These are phyloP conservation scores for Seiridium unicorne DNA, from an alignment of 2,329 filamentous ascomycete genomes.

Conservation along the genomic window DNA sequence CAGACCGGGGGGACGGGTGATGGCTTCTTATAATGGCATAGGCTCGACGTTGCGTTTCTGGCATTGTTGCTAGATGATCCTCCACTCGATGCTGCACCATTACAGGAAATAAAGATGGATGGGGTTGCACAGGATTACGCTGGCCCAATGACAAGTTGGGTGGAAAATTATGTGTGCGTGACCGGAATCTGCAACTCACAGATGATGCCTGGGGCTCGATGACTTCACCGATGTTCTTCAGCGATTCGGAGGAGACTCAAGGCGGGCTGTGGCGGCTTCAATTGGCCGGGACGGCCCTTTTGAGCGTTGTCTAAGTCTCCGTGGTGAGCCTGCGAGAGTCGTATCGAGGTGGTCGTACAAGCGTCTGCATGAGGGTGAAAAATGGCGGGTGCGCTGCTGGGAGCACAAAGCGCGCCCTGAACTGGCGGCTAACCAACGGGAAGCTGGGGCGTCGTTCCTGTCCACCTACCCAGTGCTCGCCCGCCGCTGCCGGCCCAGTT, in stretches of 20 bases:
- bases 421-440: too few relatives aligned
- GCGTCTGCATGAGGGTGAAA: background rate
- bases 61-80: background rate
- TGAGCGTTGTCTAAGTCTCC: background rate
- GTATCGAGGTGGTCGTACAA: constrained; percentile 1
- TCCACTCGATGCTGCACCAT: background rate
- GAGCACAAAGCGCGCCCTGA: background rate
- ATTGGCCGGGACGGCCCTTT: background rate
- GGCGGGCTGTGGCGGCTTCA: background rate
- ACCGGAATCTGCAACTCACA: constrained; percentile 3
- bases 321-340: background rate
- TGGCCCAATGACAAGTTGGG: background rate
- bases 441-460: too few relatives aligned
- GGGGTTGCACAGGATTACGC: background rate
- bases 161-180: background rate
- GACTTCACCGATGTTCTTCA: background rate
- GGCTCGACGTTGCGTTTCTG: background rate
- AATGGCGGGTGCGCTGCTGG: background rate
- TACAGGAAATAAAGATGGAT: background rate
- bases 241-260: background rate
- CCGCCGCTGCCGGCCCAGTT: background rate
- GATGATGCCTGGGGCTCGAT: background rate
- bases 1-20: background rate
- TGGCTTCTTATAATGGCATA: constrained; percentile 4
- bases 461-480: background rate